Evolutionary conservation across 1,284 basidiomycete genomes (phyloP).

Genomic region (Stygiomarasmius scandens): DNA sequence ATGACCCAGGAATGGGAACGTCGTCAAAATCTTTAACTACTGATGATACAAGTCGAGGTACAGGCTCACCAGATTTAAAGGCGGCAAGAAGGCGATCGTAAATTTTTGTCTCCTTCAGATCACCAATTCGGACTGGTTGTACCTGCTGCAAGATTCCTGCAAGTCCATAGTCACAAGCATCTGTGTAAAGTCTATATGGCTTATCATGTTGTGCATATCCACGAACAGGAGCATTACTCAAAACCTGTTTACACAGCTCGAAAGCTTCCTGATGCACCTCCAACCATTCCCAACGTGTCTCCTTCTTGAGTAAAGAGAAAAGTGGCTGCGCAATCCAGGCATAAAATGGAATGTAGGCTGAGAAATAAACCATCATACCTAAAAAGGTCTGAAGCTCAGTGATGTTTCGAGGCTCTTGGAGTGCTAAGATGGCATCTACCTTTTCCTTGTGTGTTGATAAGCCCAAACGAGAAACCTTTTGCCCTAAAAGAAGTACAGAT

Average conservation of each 20-base stretch:
- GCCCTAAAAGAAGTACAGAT: conserved; percentile 31
- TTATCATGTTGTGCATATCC: conserved; percentile 31
- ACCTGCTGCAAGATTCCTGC: conserved; percentile 29
- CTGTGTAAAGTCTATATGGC: conserved; percentile 34
- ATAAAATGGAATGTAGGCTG: conserved; percentile 32
- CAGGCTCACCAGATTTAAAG: conserved; percentile 12
- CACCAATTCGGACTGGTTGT: conserved; percentile 14
- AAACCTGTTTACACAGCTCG: conserved; percentile 24
- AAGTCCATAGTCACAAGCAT: conserved; percentile 38
- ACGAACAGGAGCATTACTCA: conserved; percentile 30
- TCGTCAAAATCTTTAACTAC: conserved; percentile 20
- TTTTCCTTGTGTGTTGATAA: conserved; percentile 34
- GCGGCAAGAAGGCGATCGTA: conserved; percentile 14
- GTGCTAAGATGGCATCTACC: conserved; percentile 26
- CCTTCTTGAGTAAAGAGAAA: conserved; percentile 27
- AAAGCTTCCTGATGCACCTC: conserved; percentile 27
- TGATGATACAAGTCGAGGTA: conserved; percentile 22
- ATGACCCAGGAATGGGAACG: conserved; percentile 8
- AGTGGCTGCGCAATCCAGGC: conserved; percentile 29
- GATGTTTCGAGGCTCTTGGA: conserved; percentile 22
- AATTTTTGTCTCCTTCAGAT: conserved; percentile 13
- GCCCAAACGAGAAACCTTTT: conserved; percentile 33
- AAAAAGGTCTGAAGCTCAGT: conserved; percentile 26
- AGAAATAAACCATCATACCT: conserved; percentile 36
- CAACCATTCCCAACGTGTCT: conserved; percentile 29